Percentiles rank a stretch among this genome's conserved stretches.
These are phyloP conservation scores for Tritrichomonas foetus DNA, from an alignment of 208 protist species.

Conservation along the genomic window DNA sequence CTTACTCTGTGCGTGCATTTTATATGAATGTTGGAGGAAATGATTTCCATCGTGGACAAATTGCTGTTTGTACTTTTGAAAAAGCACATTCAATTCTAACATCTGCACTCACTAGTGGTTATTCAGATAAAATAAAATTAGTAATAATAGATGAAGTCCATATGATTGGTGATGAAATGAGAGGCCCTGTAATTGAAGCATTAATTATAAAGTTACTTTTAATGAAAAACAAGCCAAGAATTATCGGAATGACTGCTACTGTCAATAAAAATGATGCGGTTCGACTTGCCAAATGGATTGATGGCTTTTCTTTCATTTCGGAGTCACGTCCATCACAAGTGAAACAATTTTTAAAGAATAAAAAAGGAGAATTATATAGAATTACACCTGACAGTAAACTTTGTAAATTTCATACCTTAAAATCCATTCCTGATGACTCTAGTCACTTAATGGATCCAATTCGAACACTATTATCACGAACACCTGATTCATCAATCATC, in stretches of 20 bases:
- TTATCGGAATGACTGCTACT: not conserved
- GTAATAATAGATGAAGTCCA: conserved; percentile 28
- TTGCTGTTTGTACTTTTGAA: conserved; percentile 23
- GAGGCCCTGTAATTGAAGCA: not conserved
- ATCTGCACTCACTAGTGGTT: not conserved
- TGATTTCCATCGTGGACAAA: not conserved
- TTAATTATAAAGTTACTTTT: not conserved
- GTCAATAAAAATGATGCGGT: not conserved
- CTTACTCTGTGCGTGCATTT: not conserved
- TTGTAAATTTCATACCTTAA: not conserved
- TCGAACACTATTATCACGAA: not conserved
- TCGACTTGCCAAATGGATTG: not conserved
- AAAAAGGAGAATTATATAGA: not conserved
- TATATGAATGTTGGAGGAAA: not conserved
- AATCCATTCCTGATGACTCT: not conserved
- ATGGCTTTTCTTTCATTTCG: not conserved
- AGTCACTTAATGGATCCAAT: not conserved
- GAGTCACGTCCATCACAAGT: not conserved
- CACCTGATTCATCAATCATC: not conserved
- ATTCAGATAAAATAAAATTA: not conserved
- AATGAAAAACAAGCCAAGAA: not conserved
- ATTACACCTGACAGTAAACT: not conserved
- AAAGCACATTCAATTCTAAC: conserved; percentile 17
- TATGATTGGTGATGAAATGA: not conserved
- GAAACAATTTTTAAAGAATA: not conserved